These are phyloP conservation scores for Solanum rostratum DNA, from an alignment of 257 asterid genomes.

Conservation along the genomic window DNA sequence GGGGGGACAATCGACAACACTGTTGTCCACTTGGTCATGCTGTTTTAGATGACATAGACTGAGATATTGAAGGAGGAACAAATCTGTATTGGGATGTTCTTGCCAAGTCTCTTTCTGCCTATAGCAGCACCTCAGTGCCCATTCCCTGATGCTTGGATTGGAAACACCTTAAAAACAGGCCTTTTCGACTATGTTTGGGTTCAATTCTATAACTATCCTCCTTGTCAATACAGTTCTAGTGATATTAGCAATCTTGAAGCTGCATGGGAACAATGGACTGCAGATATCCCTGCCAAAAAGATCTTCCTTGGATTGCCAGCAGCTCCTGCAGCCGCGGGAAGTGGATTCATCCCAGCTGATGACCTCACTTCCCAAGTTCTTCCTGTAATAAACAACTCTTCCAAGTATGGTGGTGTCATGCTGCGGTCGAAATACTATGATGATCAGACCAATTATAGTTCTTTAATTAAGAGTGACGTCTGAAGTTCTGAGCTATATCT, in stretches of 20 bases:
- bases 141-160: slow-evolving; percentile 7
- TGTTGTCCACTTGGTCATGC: slow-evolving; percentile 5
- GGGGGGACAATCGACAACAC: neutral
- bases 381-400: neutral
- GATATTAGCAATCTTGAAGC: neutral
- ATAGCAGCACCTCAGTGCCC: slow-evolving; percentile 3
- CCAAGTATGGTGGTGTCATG: slow-evolving; percentile 3
- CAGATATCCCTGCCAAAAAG: neutral
- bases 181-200: slow-evolving; percentile 1
- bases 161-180: neutral
- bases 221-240: neutral
- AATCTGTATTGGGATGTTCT: slow-evolving; percentile 2
- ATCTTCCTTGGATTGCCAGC: slow-evolving; percentile 5
- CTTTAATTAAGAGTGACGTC: neutral
- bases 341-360: neutral
- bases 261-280: neutral
- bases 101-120: slow-evolving; percentile 2
- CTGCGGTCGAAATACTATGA: slow-evolving; percentile 1
- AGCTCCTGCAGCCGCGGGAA: neutral
- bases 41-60: slow-evolving; percentile 6
- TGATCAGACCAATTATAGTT: neutral
- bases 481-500: neutral
- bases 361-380: neutral
- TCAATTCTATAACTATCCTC: slow-evolving; percentile 1
- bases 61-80: slow-evolving; percentile 7